A percentile compares a stretch with the other conserved stretches of the same genome.
Evolutionary conservation across 352 stramenopile genomes (phyloP).

Genomic region (Phytophthora tentaculata): DNA sequence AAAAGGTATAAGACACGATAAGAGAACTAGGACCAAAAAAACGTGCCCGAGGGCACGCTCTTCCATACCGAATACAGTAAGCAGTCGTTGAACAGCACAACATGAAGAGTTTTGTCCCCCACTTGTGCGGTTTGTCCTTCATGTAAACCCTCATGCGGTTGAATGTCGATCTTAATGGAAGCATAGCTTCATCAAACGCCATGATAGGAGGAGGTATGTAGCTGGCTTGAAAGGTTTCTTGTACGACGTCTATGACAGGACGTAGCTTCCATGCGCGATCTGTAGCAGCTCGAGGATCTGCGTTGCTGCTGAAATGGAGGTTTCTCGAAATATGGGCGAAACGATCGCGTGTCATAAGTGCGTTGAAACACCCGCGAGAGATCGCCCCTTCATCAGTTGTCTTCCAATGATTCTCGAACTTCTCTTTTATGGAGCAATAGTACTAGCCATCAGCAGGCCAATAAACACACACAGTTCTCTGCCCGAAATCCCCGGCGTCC

Average conservation of each 20-base stretch:
- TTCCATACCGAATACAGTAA: not conserved
- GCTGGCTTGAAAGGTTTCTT: constrained; percentile 12
- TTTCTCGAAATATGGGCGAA: constrained; percentile 18
- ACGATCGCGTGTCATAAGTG: constrained; percentile 16
- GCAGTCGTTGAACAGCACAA: not conserved
- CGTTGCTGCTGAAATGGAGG: constrained; percentile 23
- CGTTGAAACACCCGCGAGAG: too few relatives aligned
- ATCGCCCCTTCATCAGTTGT: too few relatives aligned
- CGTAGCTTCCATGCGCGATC: constrained; percentile 14
- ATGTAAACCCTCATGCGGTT: not conserved
- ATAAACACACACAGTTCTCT: too few relatives aligned
- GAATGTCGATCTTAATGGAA: not conserved
- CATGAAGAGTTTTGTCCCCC: too few relatives aligned
- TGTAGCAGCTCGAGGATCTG: not conserved
- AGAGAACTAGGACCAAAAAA: not conserved
- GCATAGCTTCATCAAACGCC: not conserved
- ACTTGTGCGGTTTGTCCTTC: too few relatives aligned
- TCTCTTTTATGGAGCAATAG: too few relatives aligned
- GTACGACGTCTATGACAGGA: constrained; percentile 11
- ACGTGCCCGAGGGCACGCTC: not conserved
- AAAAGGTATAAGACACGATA: not conserved
- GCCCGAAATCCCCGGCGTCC: too few relatives aligned
- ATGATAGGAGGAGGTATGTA: not conserved
- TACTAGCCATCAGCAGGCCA: too few relatives aligned
- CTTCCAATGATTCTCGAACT: too few relatives aligned